A percentile compares a stretch with the other conserved stretches of the same genome.
These are phyloP conservation scores for Sporothrix globosa DNA, from an alignment of 2,329 filamentous ascomycete species.

Conservation along the genomic window DNA sequence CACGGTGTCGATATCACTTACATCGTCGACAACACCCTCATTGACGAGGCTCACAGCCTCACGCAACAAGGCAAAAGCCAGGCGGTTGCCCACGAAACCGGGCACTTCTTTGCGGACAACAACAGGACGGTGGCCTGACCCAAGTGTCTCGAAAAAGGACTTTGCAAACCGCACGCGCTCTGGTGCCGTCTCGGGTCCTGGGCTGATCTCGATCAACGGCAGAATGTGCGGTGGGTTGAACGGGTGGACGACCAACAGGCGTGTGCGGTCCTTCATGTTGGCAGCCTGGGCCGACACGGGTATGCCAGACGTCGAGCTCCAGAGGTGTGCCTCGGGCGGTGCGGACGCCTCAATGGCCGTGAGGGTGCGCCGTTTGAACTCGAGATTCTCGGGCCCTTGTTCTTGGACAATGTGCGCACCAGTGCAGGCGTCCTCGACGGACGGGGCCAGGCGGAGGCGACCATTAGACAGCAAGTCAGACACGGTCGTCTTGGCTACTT, in stretches of 20 bases:
- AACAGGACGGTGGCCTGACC: constrained; percentile 48
- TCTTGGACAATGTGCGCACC: constrained; percentile 33
- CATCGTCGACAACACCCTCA: constrained; percentile 41
- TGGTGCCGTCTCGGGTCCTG: constrained; percentile 41
- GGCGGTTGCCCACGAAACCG: constrained; percentile 51
- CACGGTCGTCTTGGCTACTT: not conserved
- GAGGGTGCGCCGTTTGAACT: constrained; percentile 47
- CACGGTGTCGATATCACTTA: constrained; percentile 39
- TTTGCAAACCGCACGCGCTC: constrained; percentile 40
- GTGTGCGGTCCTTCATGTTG: constrained; percentile 40
- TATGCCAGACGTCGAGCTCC: constrained; percentile 47
- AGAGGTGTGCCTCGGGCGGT: constrained; percentile 45
- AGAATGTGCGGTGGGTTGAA: constrained; percentile 56
- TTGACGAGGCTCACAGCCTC: constrained; percentile 45
- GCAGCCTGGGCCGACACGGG: constrained; percentile 42
- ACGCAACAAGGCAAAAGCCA: constrained; percentile 47
- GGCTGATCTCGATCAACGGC: constrained; percentile 52
- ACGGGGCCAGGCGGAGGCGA: constrained; percentile 1
- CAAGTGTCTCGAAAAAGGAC: constrained; percentile 43
- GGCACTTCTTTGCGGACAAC: constrained; percentile 48
- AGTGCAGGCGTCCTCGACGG: constrained; percentile 13
- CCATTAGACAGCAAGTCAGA: not conserved
- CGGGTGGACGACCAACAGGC: constrained; percentile 51
- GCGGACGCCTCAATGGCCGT: constrained; percentile 42
- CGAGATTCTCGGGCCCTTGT: constrained; percentile 47